Evolutionary conservation across 2,329 filamentous ascomycete genomes (phyloP).

Genomic region (Colletotrichum navitas): DNA sequence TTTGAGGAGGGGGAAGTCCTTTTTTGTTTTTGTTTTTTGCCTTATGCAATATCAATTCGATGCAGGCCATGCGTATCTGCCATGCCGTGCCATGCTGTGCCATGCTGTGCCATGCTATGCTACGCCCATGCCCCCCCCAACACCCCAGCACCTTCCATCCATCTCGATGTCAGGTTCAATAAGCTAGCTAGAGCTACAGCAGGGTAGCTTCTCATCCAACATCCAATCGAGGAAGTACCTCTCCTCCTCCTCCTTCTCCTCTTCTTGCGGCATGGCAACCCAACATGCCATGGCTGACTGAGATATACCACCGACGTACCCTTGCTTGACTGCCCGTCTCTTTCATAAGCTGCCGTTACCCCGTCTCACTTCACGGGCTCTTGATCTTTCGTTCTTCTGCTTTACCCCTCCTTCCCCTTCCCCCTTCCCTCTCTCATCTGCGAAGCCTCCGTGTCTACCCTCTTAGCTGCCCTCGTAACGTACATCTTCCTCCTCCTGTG

Average conservation of each 20-base stretch:
- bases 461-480: neutral
- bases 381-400: conserved; percentile 20
- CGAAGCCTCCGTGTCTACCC: conserved; percentile 15
- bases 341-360: conserved; percentile 33
- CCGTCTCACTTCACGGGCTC: conserved; percentile 8
- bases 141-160: neutral
- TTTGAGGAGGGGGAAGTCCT: neutral
- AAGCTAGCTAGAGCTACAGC: neutral
- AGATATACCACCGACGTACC: conserved; percentile 8
- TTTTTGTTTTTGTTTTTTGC: neutral
- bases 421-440: neutral
- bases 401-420: conserved; percentile 22
- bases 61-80: conserved; percentile 8
- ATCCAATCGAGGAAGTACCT: conserved; percentile 15
- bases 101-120: neutral
- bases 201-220: conserved; percentile 17
- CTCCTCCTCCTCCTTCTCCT: neutral
- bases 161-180: conserved; percentile 12
- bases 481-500: neutral
- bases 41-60: conserved; percentile 24
- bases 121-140: neutral
- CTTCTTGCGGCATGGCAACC: conserved; percentile 4
- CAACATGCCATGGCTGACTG: conserved; percentile 29
- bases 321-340: conserved; percentile 12
- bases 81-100: neutral